Evolutionary conservation across 805 yeast species (phyloP).

Genomic region (Wickerhamomyces xylosicus): DNA sequence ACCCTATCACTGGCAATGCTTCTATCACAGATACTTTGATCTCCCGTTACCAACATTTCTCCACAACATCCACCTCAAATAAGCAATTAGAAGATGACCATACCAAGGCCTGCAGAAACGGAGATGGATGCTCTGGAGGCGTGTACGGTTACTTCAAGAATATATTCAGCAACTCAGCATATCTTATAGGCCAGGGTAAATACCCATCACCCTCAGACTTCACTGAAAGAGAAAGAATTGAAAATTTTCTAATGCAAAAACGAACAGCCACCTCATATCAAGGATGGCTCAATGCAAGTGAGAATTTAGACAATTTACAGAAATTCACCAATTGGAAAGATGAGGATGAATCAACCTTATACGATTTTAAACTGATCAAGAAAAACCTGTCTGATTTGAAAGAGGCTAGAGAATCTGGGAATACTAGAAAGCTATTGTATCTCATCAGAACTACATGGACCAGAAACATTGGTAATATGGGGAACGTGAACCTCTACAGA

Average conservation of each 20-base stretch:
- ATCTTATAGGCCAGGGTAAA: constrained; percentile 2
- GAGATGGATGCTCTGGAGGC: no score
- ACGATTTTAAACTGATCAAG: constrained; percentile 59
- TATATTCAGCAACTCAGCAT: neutral
- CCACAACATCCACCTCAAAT: neutral
- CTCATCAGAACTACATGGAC: constrained; percentile 77
- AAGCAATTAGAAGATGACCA: no score
- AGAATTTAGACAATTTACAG: constrained; percentile 51
- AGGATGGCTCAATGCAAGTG: constrained; percentile 61
- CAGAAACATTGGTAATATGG: constrained; percentile 80
- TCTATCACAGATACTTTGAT: neutral
- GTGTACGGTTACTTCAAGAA: neutral
- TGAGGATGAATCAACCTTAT: constrained; percentile 48
- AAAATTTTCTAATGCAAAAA: constrained; percentile 31
- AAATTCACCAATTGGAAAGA: constrained; percentile 68
- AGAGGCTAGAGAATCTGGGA: constrained; percentile 44
- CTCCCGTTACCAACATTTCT: neutral
- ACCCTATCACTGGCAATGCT: neutral
- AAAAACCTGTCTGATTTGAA: constrained; percentile 44
- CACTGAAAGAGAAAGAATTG: constrained; percentile 25
- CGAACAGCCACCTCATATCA: constrained; percentile 38
- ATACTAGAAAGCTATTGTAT: constrained; percentile 55
- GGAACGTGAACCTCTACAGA: constrained; percentile 65
- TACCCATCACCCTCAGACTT: constrained; percentile 7
- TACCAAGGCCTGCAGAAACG: no score